These are phyloP conservation scores for Didymella keratinophila DNA, from an alignment of 2,329 filamentous ascomycete genomes.

Conservation along the genomic window DNA sequence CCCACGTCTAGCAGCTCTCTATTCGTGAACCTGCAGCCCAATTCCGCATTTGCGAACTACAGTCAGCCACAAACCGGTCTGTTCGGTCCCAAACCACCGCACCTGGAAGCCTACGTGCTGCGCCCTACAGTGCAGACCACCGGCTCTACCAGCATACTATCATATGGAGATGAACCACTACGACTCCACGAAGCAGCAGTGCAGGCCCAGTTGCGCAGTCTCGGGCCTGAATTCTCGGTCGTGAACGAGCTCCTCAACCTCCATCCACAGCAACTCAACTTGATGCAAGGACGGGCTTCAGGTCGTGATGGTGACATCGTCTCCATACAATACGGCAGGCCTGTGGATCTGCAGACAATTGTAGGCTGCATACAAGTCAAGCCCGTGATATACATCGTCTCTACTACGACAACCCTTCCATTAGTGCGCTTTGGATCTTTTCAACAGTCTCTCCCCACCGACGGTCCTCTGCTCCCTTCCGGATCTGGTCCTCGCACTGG, in stretches of 20 bases:
- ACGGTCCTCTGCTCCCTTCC: neutral
- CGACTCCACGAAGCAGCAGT: constrained; percentile 1
- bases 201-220: neutral
- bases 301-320: constrained; percentile 27
- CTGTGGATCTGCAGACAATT: neutral
- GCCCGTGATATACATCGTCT: constrained; percentile 6
- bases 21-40: neutral
- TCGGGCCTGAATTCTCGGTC: constrained; percentile 24
- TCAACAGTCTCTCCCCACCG: neutral
- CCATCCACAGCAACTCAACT: constrained; percentile 22
- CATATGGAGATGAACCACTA: neutral
- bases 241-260: constrained; percentile 28
- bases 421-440: neutral
- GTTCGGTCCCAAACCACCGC: neutral
- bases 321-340: constrained; percentile 21
- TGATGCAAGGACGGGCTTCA: constrained; percentile 24
- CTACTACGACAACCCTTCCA: neutral
- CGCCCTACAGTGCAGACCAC: neutral
- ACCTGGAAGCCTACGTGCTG: constrained; percentile 11
- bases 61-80: neutral
- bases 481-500: neutral
- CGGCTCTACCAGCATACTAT: neutral
- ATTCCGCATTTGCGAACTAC: neutral
- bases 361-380: constrained; percentile 1
- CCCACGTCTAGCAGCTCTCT: neutral